Conservation (phyloP, 495 filamentous ascomycete genomes). For the Penicillium angulare region DNA sequence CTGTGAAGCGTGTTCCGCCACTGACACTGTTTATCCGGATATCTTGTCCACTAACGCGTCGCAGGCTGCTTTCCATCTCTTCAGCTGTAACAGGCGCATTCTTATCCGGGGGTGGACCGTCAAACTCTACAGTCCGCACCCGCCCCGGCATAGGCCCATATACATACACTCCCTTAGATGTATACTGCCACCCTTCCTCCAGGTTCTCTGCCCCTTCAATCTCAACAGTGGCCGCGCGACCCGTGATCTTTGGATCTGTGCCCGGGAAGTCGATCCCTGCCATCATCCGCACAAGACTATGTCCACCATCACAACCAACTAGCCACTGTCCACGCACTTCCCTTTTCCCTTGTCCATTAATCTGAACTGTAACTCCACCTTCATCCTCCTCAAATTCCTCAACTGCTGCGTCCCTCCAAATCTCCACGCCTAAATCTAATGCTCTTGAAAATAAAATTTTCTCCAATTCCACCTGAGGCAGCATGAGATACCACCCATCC, state of each 20-base stretch:
- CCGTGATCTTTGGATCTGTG: constrained; percentile 21
- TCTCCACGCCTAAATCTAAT: constrained; percentile 23
- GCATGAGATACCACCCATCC: not conserved
- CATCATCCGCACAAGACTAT: constrained; percentile 16
- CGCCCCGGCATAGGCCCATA: not conserved
- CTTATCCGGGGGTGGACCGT: constrained; percentile 24
- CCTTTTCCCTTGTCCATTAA: not conserved
- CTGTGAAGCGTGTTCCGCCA: constrained; percentile 26
- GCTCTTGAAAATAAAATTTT: constrained; percentile 5
- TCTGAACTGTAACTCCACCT: not conserved
- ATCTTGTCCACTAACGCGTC: constrained; percentile 18
- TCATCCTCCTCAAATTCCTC: constrained; percentile 1
- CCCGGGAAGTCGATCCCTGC: constrained; percentile 21
- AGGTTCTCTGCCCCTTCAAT: constrained; percentile 19
- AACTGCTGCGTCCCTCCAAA: constrained; percentile 21
- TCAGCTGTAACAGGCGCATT: constrained; percentile 20
- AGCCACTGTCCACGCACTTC: constrained; percentile 15
- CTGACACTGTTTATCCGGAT: constrained; percentile 23
- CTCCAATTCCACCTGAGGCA: not conserved
- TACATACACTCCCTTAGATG: constrained; percentile 17
- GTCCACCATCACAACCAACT: constrained; percentile 23
- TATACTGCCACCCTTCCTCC: constrained; percentile 19
- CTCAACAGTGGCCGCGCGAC: constrained; percentile 13
- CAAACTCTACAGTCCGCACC: constrained; percentile 26
- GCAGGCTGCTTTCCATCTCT: constrained; percentile 25